Evolutionary conservation across 257 asterid genomes (phyloP).

Genomic region (Rauvolfia tetraphylla): DNA sequence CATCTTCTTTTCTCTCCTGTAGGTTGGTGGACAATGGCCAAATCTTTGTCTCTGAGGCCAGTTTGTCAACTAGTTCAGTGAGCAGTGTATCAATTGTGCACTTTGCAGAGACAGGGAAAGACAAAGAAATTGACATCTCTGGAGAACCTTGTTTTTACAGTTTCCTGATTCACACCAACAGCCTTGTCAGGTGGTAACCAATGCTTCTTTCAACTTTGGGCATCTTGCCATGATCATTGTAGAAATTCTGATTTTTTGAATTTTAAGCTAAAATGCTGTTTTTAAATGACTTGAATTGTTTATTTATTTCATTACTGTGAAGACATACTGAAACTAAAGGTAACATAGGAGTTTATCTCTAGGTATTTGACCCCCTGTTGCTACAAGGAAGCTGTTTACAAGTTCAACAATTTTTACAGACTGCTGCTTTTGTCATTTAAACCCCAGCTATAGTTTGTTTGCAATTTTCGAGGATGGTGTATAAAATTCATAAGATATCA

Average conservation of each 20-base stretch:
- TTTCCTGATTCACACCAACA: neutral
- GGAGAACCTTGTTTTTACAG: neutral
- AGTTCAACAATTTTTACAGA: no score
- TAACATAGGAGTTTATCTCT: neutral
- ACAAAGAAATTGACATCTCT: no score
- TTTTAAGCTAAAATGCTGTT: neutral
- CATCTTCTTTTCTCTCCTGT: neutral
- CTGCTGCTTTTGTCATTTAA: neutral
- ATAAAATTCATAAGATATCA: no score
- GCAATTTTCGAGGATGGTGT: neutral
- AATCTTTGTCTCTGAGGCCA: neutral
- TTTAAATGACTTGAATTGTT: neutral
- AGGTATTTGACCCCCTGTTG: neutral
- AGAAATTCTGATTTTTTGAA: no score
- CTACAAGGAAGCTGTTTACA: neutral
- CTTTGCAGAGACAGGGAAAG: neutral
- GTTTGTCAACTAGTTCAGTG: no score
- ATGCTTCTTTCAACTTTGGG: neutral
- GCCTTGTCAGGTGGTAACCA: constrained; percentile 7
- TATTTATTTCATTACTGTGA: no score
- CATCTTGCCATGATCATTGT: neutral
- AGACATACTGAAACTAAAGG: neutral
- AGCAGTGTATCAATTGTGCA: no score
- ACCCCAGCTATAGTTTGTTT: neutral
- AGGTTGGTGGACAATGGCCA: constrained; percentile 12